Conservation (phyloP, 2,329 filamentous ascomycete species). For the Diaporthe velutina region DNA sequence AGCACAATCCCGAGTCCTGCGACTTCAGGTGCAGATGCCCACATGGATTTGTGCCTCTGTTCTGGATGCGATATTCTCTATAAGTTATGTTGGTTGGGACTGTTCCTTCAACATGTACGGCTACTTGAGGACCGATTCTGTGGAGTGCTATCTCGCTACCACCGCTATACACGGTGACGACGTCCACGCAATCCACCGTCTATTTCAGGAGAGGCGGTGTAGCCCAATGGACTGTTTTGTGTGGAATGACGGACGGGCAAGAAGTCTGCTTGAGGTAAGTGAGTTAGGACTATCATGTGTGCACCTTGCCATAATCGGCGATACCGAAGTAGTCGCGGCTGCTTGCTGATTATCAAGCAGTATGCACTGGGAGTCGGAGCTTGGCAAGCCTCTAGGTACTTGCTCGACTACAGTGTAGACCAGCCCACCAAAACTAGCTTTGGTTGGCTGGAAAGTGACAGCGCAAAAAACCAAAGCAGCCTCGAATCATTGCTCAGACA, state of each 20-base stretch:
- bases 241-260: fast-evolving
- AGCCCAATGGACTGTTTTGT: not conserved
- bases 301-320: not conserved
- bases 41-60: not conserved
- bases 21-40: not conserved
- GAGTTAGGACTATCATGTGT: not conserved
- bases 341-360: not conserved
- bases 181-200: not conserved
- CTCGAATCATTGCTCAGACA: not conserved
- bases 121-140: fast-evolving
- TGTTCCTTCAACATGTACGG: not conserved
- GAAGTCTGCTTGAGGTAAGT: not conserved
- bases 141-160: fast-evolving
- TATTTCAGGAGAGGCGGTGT: not conserved
- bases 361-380: fast-evolving
- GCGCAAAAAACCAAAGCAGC: fast-evolving
- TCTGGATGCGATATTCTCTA: not conserved
- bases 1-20: not conserved
- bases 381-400: not conserved
- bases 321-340: no score
- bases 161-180: not conserved
- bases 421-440: fast-evolving
- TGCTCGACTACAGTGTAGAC: not conserved
- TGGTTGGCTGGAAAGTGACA: not conserved
- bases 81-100: not conserved